A percentile compares a stretch with the other conserved stretches of the same genome.
Evolutionary conservation across 139 green algal species (phyloP).

Genomic region (Zygnema cylindricum): DNA sequence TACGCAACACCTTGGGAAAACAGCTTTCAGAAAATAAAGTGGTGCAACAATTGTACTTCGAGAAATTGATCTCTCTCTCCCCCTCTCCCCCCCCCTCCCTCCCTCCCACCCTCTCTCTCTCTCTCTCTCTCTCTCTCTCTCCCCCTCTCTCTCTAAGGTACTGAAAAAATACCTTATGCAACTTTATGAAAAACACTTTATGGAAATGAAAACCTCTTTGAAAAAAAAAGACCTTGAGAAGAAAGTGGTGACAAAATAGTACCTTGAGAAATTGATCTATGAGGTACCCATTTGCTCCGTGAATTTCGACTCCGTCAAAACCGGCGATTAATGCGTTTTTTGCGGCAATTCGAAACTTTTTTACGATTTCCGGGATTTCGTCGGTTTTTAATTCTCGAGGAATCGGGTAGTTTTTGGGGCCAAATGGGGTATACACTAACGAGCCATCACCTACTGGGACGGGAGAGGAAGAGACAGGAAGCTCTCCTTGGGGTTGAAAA

Average conservation of each 20-base stretch:
- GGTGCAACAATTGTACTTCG: too few relatives aligned
- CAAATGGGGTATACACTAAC: constrained; percentile 25
- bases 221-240: not conserved
- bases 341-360: constrained; percentile 40
- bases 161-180: not conserved
- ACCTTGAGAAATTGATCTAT: constrained; percentile 60
- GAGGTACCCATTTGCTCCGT: constrained; percentile 69
- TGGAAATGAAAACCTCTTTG: not conserved
- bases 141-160: not conserved
- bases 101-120: too few relatives aligned
- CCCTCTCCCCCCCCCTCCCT: too few relatives aligned
- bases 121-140: too few relatives aligned
- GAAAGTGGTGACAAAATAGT: not conserved
- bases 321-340: constrained; percentile 42
- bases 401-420: not conserved
- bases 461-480: not conserved
- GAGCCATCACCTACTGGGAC: constrained; percentile 24
- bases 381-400: constrained; percentile 10
- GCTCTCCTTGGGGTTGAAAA: not conserved
- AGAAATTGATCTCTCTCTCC: too few relatives aligned
- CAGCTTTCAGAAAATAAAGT: too few relatives aligned
- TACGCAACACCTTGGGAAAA: too few relatives aligned
- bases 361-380: not conserved
- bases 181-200: not conserved
- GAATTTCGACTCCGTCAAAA: constrained; percentile 68